phyloP scores from a whole-genome alignment of 208 protist species.

The Trypanosoma vivax region DNA sequence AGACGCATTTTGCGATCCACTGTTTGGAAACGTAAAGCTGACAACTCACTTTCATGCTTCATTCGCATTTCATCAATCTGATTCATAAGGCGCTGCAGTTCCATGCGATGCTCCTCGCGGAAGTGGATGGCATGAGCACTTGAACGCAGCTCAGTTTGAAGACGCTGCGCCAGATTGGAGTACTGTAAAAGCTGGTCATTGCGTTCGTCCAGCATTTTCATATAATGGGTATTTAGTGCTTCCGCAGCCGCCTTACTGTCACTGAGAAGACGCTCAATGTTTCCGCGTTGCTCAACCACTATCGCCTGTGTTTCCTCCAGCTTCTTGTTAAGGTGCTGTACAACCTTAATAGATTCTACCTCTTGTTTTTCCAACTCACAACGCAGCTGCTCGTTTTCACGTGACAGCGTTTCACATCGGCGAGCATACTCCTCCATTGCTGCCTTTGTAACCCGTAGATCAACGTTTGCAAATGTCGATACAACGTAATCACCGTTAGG shows the following conservation, averaged over 20 bases:
- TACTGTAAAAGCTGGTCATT: constrained; percentile 55
- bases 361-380: constrained; percentile 40
- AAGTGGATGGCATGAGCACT: constrained; percentile 48
- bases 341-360: constrained; percentile 48
- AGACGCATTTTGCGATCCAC: constrained; percentile 80
- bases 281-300: constrained; percentile 22
- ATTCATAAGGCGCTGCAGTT: constrained; percentile 61
- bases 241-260: constrained; percentile 21
- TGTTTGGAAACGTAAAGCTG: constrained; percentile 66
- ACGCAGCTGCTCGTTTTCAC: constrained; percentile 47
- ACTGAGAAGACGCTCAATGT: constrained; percentile 33
- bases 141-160: constrained; percentile 59
- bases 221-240: constrained; percentile 36
- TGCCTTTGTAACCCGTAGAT: constrained; percentile 37
- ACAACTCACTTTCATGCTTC: constrained; percentile 56
- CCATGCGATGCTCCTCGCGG: constrained; percentile 51
- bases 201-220: constrained; percentile 45
- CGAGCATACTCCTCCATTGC: constrained; percentile 38
- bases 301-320: constrained; percentile 30
- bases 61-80: constrained; percentile 44
- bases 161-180: constrained; percentile 29
- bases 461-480: constrained; percentile 52
- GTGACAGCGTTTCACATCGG: constrained; percentile 26
- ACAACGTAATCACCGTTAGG: constrained; percentile 32
- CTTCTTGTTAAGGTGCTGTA: constrained; percentile 33